These are phyloP conservation scores for Maudiozyma saulgeensis DNA, from an alignment of 805 yeast species.

Conservation along the genomic window DNA sequence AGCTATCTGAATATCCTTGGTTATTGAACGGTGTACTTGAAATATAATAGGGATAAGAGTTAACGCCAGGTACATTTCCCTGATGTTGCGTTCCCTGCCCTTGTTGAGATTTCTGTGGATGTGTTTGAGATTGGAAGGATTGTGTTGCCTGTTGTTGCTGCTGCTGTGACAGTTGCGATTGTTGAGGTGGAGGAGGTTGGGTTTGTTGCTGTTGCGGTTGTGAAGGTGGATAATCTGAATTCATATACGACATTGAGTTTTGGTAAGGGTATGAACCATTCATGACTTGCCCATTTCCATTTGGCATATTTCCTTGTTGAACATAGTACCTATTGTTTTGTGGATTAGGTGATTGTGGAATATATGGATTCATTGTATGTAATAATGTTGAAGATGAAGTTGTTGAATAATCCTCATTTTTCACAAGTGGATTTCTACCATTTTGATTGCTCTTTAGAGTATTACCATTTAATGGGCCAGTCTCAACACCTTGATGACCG, in stretches of 20 bases:
- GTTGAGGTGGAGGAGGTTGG: constrained; percentile 2
- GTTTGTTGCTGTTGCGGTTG: constrained; percentile 6
- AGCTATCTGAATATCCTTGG: constrained; percentile 3
- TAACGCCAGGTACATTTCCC: background rate
- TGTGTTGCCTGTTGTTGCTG: background rate
- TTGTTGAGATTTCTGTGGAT: constrained; percentile 8
- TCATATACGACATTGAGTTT: constrained; percentile 1
- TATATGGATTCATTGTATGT: constrained; percentile 2
- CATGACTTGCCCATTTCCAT: background rate
- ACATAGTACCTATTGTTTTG: constrained; percentile 6
- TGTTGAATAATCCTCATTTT: constrained; percentile 5
- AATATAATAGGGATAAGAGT: constrained; percentile 5
- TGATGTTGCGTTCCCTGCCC: background rate
- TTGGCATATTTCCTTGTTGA: background rate
- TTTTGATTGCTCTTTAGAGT: constrained; percentile 4
- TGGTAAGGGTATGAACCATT: background rate
- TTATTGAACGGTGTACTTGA: background rate
- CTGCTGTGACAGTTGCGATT: constrained; percentile 11
- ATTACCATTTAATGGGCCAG: background rate
- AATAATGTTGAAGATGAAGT: constrained; percentile 1
- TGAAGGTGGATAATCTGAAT: constrained; percentile 4
- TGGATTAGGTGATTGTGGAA: constrained; percentile 6
- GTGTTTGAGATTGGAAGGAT: constrained; percentile 2
- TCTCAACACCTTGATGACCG: constrained; percentile 4
- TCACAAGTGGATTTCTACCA: constrained; percentile 1